phyloP scores from a whole-genome alignment of 2,329 filamentous ascomycete genomes.

The Sporothrix mexicana region DNA sequence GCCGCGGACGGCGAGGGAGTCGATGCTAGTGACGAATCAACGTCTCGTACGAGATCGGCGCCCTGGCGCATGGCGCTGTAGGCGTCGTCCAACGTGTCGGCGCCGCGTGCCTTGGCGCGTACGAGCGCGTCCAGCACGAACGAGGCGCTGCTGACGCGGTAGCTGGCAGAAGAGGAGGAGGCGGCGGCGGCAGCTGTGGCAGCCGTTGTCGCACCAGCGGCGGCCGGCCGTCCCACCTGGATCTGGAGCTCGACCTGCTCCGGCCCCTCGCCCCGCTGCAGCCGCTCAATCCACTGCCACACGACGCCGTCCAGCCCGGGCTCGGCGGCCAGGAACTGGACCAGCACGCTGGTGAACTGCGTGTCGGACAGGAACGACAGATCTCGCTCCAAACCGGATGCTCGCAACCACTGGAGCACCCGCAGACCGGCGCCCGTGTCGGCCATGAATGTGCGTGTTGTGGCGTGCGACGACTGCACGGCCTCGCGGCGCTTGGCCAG shows the following conservation, averaged over 20 bases:
- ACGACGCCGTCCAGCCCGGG: conserved; percentile 58
- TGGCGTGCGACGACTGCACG: conserved; percentile 44
- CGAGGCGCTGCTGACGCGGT: conserved; percentile 37
- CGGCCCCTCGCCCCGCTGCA: conserved; percentile 43
- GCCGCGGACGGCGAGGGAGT: conserved; percentile 44
- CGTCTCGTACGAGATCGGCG: conserved; percentile 45
- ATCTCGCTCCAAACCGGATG: conserved; percentile 55
- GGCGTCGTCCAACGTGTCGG: conserved; percentile 55
- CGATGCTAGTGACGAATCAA: not conserved
- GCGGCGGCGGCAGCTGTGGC: too few species aligned
- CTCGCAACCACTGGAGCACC: conserved; percentile 60
- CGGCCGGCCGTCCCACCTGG: not conserved
- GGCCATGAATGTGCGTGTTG: conserved; percentile 46
- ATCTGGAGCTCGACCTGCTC: conserved; percentile 7
- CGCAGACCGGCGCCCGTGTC: conserved; percentile 54
- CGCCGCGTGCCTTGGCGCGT: conserved; percentile 45
- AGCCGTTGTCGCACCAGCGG: too few species aligned
- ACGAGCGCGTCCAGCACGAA: conserved; percentile 51
- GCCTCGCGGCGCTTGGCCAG: conserved; percentile 54
- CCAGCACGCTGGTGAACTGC: conserved; percentile 47
- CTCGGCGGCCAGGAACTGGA: conserved; percentile 60
- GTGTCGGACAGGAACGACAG: conserved; percentile 54
- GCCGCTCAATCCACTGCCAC: conserved; percentile 59
- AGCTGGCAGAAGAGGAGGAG: too few species aligned
- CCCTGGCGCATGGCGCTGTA: conserved; percentile 57